phyloP scores from a whole-genome alignment of 768 basidiomycete genomes.

The Lactarius evosmus region DNA sequence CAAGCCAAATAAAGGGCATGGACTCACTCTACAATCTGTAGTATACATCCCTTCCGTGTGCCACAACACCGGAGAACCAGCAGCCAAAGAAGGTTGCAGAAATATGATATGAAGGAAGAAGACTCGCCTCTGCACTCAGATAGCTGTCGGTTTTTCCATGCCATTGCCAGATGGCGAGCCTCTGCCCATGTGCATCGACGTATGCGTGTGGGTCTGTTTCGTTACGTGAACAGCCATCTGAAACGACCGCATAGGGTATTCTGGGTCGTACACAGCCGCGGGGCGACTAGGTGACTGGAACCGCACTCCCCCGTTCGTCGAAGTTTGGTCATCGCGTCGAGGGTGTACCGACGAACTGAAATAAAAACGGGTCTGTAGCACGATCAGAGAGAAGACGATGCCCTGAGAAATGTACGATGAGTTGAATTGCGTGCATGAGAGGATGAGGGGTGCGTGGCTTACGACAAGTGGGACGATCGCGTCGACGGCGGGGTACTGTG shows the following conservation, averaged over 20 bases:
- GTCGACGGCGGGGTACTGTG: background rate
- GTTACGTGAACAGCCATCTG: constrained; percentile 1
- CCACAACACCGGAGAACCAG: background rate
- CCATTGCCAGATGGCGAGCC: background rate
- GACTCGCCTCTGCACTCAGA: background rate
- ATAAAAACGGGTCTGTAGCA: constrained; percentile 1
- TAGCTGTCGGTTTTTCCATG: background rate
- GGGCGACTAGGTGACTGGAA: background rate
- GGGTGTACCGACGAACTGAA: background rate
- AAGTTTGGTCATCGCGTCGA: background rate
- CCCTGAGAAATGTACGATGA: background rate
- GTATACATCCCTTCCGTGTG: background rate
- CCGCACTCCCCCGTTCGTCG: background rate
- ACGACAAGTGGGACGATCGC: constrained; percentile 4
- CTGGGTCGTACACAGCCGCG: background rate
- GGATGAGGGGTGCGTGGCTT: constrained; percentile 31
- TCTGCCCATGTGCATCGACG: background rate
- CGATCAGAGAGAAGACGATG: constrained; percentile 7
- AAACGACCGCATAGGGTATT: background rate
- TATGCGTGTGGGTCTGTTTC: background rate
- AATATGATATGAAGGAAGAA: background rate
- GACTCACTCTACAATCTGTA: background rate
- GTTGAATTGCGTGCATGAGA: background rate
- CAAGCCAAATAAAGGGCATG: background rate
- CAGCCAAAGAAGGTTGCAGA: background rate